phyloP scores from a whole-genome alignment of 148 eudicot species.

The Chenopodium suecicum region DNA sequence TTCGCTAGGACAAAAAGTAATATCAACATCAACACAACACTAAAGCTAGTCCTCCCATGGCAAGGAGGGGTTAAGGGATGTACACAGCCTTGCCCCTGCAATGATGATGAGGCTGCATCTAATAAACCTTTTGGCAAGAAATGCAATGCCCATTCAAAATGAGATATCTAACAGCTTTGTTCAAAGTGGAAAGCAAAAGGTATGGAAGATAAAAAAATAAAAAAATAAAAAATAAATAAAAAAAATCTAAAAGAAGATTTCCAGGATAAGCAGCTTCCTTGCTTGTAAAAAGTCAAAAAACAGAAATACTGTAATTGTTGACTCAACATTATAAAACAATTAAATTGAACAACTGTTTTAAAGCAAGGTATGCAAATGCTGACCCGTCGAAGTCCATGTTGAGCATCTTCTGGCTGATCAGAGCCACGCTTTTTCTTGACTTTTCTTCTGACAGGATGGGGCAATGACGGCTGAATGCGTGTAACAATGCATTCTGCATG shows the following conservation, averaged over 20 bases:
- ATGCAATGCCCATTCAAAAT: neutral
- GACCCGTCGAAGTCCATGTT: slow-evolving; percentile 87
- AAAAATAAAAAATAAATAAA: too few relatives aligned
- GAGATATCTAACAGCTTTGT: too few relatives aligned
- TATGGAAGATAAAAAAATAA: too few relatives aligned
- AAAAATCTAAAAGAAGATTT: too few relatives aligned
- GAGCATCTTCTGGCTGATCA: slow-evolving; percentile 79
- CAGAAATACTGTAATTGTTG: neutral
- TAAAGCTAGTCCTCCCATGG: neutral
- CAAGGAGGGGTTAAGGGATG: neutral
- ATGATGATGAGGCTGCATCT: neutral
- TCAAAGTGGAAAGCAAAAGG: too few relatives aligned
- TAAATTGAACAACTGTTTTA: neutral
- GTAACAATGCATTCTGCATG: slow-evolving; percentile 79
- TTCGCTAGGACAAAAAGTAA: neutral
- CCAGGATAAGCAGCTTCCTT: neutral
- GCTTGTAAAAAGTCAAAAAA: too few relatives aligned
- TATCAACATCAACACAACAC: neutral
- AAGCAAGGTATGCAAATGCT: slow-evolving; percentile 5
- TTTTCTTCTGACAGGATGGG: slow-evolving; percentile 45
- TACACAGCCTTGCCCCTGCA: neutral
- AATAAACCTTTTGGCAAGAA: neutral
- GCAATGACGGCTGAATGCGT: slow-evolving; percentile 68
- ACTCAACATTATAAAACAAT: neutral
- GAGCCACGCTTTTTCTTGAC: slow-evolving; percentile 41